These are phyloP conservation scores for Candida khao-thaluensis DNA, from an alignment of 805 yeast species.

Conservation along the genomic window DNA sequence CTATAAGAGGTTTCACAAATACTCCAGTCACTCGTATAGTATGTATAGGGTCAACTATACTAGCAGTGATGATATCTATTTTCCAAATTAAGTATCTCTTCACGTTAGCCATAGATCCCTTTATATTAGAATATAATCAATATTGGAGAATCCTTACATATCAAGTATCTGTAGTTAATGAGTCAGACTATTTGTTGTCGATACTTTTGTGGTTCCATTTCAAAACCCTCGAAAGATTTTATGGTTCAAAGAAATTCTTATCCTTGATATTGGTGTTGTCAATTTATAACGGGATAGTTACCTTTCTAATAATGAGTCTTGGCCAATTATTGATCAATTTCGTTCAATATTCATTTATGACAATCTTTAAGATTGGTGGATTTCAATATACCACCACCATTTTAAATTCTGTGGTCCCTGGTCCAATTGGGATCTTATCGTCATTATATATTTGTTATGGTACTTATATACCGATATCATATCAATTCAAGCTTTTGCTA, in stretches of 20 bases:
- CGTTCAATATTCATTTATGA: conserved; percentile 9
- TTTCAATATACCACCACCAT: conserved; percentile 20
- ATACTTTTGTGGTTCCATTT: conserved; percentile 49
- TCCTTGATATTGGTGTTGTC: conserved; percentile 45
- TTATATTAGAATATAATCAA: conserved; percentile 52
- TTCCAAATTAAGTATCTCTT: conserved; percentile 45
- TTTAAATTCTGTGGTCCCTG: conserved; percentile 36
- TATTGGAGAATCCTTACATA: conserved; percentile 53
- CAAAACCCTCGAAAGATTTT: conserved; percentile 56
- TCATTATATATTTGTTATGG: conserved; percentile 41
- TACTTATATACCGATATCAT: conserved; percentile 31
- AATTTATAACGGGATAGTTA: conserved; percentile 46
- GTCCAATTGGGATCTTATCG: conserved; percentile 41
- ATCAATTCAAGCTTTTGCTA: conserved; percentile 34
- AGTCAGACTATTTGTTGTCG: conserved; percentile 52
- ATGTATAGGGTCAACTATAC: conserved; percentile 31
- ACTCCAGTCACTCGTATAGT: conserved; percentile 44
- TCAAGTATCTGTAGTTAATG: conserved; percentile 57
- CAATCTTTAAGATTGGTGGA: conserved; percentile 7
- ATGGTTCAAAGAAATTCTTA: conserved; percentile 55
- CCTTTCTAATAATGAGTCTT: conserved; percentile 39
- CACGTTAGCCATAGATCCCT: conserved; percentile 50
- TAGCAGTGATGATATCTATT: conserved; percentile 44
- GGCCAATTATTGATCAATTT: conserved; percentile 34
- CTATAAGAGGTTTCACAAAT: conserved; percentile 41